Evolutionary conservation across 345 rosid genomes (phyloP), one percentile per base, ranked within the genome.

Genomic region (Lepidium africanum): DNA sequence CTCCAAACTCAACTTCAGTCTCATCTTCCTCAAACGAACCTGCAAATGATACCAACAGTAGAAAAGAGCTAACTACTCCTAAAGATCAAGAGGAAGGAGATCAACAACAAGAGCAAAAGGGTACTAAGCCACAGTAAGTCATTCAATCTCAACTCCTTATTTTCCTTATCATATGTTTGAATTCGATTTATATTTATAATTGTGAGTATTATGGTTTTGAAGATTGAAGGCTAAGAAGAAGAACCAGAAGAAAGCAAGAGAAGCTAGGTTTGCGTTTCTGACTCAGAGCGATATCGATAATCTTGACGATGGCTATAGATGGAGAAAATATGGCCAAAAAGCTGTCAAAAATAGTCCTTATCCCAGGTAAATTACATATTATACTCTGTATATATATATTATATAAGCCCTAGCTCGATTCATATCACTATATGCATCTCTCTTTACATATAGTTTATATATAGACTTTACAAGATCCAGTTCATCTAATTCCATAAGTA

Each of bases 251-350:
- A 84, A 76, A 81, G 77, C 81, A 79, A 86, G 91, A 74, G 96
- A 89, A 38, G 88, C 94, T 61, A 84, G 89, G 80, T 83, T 87
- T 78, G 99, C 99, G 46, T 95, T 95, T 87, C 84, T 95, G 82
- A 95, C 99, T 0, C 86, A 91, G 87, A 91, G 96, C 33, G 97
- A 95, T 62, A 80, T 91, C 36, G 97, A 95, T 81, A 91, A 91
- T 25, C 80, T 95, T n/a, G 99, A 95, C 58, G 99, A 95, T 41
- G 97, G 99, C 13, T 95, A 81, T 68, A 80, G 97, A 35, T 95
- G 99, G 99, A 88, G 99, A 63, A 95, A 95, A 67, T 95, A 95
- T 78, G 99, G 99, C 47, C 99, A 95, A 47, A 95, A 95, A 78
- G 96, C 99, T 62, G 97, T 95, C 52, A 95, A 91, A 69, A 91